Evolutionary conservation across 192 early-diverging fungal genomes (phyloP), one percentile per base, ranked within the genome.

Genomic region (Chytriomyces sp.): DNA sequence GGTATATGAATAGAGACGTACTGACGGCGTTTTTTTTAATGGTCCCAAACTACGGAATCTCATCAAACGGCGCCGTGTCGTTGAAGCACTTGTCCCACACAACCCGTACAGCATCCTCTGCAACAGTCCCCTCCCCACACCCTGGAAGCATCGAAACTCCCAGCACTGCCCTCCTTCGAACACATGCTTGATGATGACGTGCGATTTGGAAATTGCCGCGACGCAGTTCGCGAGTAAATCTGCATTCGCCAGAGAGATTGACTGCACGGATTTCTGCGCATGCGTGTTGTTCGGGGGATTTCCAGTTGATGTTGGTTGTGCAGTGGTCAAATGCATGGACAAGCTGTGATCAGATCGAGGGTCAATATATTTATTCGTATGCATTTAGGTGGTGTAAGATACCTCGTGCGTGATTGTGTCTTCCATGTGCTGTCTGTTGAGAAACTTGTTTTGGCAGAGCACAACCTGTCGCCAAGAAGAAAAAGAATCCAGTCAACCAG

Each of bases 41-140:
- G 0, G 35, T 35, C 35, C 35, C 35, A 35, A 35, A 35, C 35
- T 50, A 78, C 24, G 77, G 68, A 77, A 98, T 96, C 83, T 98
- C 96, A 81, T 97, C 95, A 82, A 96, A 98, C 0, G 96, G 96
- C 59, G 92, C 88, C n/a, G 95, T 98, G 79, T 98, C 97, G 9
- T 87, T 91, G 79, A 96, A 97, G 79, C 97, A 98, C 65, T 89
- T 91, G 44, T 93, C 86, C 84, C 94, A 98, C 5, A 97, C 97
- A 62, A 90, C 89, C 59, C 90, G 87, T 23, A 98, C 94, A 0
- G 93, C 95, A 45, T 89, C 91, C 81, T 96, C 95, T 0, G 97
- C 97, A 28, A 91, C 92, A 24, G 88, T 87, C 11, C 86, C 82
- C 5, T 86, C 89, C 62, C 90, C 85, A 81, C 93, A 96, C n/a